Evolutionary conservation across 495 filamentous ascomycete genomes (phyloP).

Genomic region (Tuber melanosporum): DNA sequence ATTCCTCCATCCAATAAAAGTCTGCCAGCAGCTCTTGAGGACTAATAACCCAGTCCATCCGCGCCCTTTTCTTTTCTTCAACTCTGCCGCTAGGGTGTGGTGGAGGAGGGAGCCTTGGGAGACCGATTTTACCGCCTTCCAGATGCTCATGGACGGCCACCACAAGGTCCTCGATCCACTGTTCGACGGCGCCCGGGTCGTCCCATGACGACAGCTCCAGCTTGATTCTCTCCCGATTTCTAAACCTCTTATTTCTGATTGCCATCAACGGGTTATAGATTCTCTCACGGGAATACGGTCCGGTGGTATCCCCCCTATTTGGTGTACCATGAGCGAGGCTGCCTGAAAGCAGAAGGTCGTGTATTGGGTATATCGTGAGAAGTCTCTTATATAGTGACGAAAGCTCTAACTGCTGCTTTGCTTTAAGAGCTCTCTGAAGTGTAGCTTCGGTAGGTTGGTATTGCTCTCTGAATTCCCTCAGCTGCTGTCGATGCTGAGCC

Average conservation of each 20-base stretch:
- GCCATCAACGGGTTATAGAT: slow-evolving; percentile 38
- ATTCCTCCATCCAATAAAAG: slow-evolving; percentile 41
- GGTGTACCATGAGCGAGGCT: slow-evolving; percentile 6
- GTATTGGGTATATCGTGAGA: slow-evolving; percentile 29
- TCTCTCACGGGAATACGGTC: slow-evolving; percentile 13
- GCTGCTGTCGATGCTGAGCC: slow-evolving; percentile 22
- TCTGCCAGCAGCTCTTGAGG: slow-evolving; percentile 40
- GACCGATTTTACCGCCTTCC: slow-evolving; percentile 6
- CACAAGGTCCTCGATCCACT: slow-evolving; percentile 38
- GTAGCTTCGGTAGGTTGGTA: slow-evolving; percentile 39
- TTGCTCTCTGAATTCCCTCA: slow-evolving; percentile 34
- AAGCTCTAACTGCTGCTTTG: slow-evolving; percentile 37
- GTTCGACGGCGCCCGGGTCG: slow-evolving; percentile 32
- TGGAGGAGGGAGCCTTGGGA: slow-evolving; percentile 30
- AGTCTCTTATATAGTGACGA: slow-evolving; percentile 35
- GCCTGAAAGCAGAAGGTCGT: slow-evolving; percentile 10
- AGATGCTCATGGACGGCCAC: slow-evolving; percentile 21
- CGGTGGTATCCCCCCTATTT: not conserved
- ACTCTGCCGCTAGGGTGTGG: slow-evolving; percentile 20
- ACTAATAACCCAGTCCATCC: slow-evolving; percentile 38
- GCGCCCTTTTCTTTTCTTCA: slow-evolving; percentile 36
- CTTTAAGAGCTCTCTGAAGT: slow-evolving; percentile 40
- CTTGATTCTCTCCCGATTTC: slow-evolving; percentile 39
- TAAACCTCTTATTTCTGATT: slow-evolving; percentile 37
- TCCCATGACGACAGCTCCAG: slow-evolving; percentile 40